Evolutionary conservation across 164 flowering plant species (phyloP).

Genomic region (Stephania cephalantha): DNA sequence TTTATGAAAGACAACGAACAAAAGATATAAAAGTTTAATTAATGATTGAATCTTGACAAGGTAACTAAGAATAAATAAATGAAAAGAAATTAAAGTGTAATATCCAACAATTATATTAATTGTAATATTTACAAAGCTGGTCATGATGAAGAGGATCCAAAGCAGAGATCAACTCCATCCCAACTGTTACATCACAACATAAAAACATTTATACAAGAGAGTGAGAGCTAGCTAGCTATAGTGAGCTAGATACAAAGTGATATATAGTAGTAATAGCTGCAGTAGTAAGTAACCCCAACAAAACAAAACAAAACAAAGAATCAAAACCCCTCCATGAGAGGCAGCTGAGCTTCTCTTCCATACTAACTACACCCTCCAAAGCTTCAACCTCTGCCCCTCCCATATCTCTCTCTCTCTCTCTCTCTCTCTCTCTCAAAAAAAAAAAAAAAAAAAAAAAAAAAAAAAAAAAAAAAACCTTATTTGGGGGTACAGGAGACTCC

Average conservation of each 20-base stretch:
- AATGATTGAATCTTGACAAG: too few species aligned
- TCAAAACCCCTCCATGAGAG: background rate
- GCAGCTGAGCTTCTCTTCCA: background rate
- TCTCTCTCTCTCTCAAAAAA: background rate
- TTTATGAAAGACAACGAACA: too few species aligned
- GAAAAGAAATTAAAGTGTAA: background rate
- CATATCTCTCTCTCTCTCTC: too few species aligned
- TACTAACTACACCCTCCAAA: background rate
- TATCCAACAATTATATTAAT: background rate
- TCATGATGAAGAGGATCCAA: background rate
- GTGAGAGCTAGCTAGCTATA: background rate
- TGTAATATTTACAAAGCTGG: background rate
- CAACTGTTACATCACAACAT: conserved; percentile 1
- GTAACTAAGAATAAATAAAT: too few species aligned
- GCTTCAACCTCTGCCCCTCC: conserved; percentile 1
- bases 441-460: background rate
- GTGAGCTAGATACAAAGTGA: too few species aligned
- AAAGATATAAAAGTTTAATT: too few species aligned
- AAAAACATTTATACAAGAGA: background rate
- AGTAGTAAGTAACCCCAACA: background rate
- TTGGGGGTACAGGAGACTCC: background rate
- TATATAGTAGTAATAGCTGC: too few species aligned
- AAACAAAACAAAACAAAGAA: background rate
- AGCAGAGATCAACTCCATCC: background rate
- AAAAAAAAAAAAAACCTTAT: too few species aligned